Conservation (phyloP, 345 rosid species). For the Eucalyptus cloeziana region DNA sequence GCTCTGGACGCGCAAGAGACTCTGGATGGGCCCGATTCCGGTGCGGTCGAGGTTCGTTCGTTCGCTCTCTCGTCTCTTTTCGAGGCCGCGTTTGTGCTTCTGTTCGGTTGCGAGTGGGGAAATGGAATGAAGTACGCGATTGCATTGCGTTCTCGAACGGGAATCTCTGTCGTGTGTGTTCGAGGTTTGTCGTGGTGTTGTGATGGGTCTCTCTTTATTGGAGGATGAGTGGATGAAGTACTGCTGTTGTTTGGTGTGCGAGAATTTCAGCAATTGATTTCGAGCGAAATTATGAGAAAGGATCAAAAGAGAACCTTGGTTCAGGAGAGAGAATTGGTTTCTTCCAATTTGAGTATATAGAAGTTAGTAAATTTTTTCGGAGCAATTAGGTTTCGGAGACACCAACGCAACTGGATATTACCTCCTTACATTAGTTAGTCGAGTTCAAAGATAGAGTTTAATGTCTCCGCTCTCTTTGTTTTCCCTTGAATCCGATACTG, state of each 20-base stretch:
- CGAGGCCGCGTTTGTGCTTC: background rate
- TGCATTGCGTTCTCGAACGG: background rate
- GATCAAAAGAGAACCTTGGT: background rate
- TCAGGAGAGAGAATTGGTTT: background rate
- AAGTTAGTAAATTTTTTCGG: background rate
- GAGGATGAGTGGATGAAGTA: background rate
- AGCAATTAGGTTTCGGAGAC: background rate
- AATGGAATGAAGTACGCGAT: background rate
- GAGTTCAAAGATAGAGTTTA: background rate
- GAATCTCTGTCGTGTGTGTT: background rate
- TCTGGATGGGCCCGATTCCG: slow-evolving; percentile 29
- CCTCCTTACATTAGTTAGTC: background rate
- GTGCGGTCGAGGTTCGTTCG: slow-evolving; percentile 21
- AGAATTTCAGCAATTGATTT: background rate
- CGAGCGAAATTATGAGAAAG: background rate
- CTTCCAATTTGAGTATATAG: background rate
- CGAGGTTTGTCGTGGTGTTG: background rate
- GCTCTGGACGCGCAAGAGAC: slow-evolving; percentile 30
- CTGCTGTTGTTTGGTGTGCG: background rate
- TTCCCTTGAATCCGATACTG: background rate
- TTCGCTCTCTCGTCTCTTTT: background rate
- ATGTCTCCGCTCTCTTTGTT: background rate
- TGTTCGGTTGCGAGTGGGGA: background rate
- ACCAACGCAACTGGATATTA: background rate
- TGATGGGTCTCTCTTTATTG: background rate